A percentile compares a stretch with the other conserved stretches of the same genome.
Evolutionary conservation across 257 asterid genomes (phyloP).

Genomic region (Solanum arcanum): DNA sequence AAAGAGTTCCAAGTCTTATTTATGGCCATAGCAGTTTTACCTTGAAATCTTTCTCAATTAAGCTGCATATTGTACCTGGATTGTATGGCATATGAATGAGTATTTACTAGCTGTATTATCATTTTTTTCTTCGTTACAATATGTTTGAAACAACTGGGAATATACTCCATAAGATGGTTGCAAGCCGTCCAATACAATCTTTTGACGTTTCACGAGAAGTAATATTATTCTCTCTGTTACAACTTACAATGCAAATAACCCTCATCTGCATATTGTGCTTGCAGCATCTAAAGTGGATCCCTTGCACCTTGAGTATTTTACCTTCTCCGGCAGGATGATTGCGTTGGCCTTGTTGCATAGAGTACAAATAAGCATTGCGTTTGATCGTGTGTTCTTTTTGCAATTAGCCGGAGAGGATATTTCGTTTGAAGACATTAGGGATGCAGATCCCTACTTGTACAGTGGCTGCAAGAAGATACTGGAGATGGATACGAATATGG

Average conservation of each 20-base stretch:
- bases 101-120: not conserved
- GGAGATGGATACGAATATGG: not conserved
- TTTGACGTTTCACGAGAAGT: too few relatives aligned
- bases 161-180: not conserved
- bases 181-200: not conserved
- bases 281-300: constrained; percentile 93
- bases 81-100: not conserved
- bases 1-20: not conserved
- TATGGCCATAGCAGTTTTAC: not conserved
- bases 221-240: not conserved
- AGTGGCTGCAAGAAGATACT: not conserved
- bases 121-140: not conserved
- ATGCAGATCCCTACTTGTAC: not conserved
- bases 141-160: not conserved
- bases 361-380: not conserved
- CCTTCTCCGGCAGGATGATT: not conserved
- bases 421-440: not conserved
- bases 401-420: not conserved
- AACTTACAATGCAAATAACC: not conserved
- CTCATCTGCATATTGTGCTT: not conserved
- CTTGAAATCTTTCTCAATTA: not conserved
- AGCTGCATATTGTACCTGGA: not conserved
- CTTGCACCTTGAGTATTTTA: constrained; percentile 71
- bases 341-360: not conserved
- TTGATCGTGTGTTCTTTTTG: not conserved